Evolutionary conservation across 768 basidiomycete species (phyloP), one percentile per base, ranked within the genome.

Genomic region (Auriscalpium vulgare): DNA sequence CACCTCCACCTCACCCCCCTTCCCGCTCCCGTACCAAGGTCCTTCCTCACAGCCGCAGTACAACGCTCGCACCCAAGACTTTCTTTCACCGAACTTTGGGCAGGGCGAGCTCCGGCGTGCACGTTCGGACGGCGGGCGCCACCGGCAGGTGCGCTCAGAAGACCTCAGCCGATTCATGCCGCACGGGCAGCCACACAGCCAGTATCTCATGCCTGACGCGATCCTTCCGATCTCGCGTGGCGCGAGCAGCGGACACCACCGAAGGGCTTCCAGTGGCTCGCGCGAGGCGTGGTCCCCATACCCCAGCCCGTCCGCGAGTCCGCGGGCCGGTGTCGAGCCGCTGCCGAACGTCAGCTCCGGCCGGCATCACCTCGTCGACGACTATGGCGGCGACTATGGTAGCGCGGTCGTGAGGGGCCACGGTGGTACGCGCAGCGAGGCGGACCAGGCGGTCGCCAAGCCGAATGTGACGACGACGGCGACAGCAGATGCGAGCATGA

Each of bases 401-500:
- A 8, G 23, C 35, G 11, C 19, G 45, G 8, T 36, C 35, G 53
- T 17, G 11, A 6, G 17, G n/a, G 47, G 59, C 61, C 40, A 58
- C 47, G 21, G 56, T 47, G 16, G 58, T 60, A 58, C 59, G 60
- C 53, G 59, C 57, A n/a, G 29, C 34, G 47, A 54, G 58, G 50
- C 61, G 21, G 23, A 47, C 3, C 4, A 49, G 6, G 63, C 57
- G 10, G 74, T 81, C 23, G 78, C 81, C 35, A 89, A 88, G 69
- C 85, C 81, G 67, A 92, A 91, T 59, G 94, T 97, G 13, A 97
- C 94, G 47, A 95, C 93, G 37, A 84, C 85, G 43, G 85, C 91
- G 57, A 97, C 94, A 49, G 85, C 86, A 50, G 86, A 88, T 67
- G 94, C 94, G 4, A 89, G 87, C 61, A 84, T 88, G 65, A 85